Evolutionary conservation across 495 filamentous ascomycete genomes (phyloP).

Genomic region (Cairneyella variabilis): DNA sequence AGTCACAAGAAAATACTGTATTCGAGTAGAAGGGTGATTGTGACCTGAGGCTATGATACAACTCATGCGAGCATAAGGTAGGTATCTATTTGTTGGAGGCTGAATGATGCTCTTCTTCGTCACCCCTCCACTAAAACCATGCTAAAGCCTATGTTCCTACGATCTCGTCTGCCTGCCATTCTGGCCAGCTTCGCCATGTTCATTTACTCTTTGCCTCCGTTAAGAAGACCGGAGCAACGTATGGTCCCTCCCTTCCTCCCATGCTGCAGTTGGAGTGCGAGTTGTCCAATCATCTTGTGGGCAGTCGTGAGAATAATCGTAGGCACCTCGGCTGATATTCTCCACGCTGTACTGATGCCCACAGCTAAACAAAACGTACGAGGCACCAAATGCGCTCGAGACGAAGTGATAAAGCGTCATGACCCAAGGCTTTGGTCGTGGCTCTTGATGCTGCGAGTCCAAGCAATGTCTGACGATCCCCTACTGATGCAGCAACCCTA

Average conservation of each 20-base stretch:
- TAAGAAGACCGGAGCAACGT: slow-evolving; percentile 17
- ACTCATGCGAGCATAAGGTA: slow-evolving; percentile 10
- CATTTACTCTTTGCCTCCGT: slow-evolving; percentile 6
- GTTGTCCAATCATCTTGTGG: slow-evolving; percentile 19
- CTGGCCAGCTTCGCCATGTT: slow-evolving; percentile 23
- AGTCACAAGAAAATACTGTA: neutral
- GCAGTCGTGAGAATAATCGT: slow-evolving; percentile 15
- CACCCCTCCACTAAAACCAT: slow-evolving; percentile 11
- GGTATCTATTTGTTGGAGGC: too few species aligned
- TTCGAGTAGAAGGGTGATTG: slow-evolving; percentile 10
- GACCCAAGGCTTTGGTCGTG: slow-evolving; percentile 15
- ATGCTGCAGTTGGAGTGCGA: slow-evolving; percentile 23
- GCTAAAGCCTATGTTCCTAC: slow-evolving; percentile 9
- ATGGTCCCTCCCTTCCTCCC: slow-evolving; percentile 28
- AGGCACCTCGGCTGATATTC: slow-evolving; percentile 18
- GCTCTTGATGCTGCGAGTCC: slow-evolving; percentile 9
- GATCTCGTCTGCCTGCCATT: slow-evolving; percentile 16
- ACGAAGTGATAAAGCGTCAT: slow-evolving; percentile 12
- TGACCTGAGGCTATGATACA: slow-evolving; percentile 25
- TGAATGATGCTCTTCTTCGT: slow-evolving; percentile 1
- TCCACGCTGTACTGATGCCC: slow-evolving; percentile 12
- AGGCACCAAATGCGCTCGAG: slow-evolving; percentile 19
- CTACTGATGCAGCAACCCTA: slow-evolving; percentile 18
- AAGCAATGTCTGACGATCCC: slow-evolving; percentile 19
- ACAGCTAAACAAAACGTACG: slow-evolving; percentile 20